Evolutionary conservation across 208 protist species (phyloP).

Genomic region (Strigomonas culicis): DNA sequence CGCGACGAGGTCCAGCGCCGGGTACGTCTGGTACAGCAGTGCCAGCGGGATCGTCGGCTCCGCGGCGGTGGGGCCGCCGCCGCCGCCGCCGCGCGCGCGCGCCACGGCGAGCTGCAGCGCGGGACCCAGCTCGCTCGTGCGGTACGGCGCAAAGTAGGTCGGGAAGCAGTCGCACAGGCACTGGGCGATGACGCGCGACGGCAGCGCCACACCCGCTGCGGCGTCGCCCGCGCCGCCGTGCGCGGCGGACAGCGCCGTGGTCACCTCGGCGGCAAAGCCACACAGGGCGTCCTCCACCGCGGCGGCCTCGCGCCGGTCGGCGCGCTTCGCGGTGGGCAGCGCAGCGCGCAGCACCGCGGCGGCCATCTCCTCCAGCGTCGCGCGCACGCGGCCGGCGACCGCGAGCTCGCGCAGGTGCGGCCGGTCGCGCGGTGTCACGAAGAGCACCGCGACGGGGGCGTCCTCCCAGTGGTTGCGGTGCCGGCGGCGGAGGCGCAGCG

Average conservation of each 20-base stretch:
- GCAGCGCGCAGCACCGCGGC: constrained; percentile 14
- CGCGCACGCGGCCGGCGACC: constrained; percentile 25
- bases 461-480: constrained; percentile 77
- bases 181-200: constrained; percentile 18
- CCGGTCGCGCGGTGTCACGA: constrained; percentile 29
- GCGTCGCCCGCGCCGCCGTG: neutral
- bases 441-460: constrained; percentile 66
- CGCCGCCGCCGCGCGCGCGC: no score
- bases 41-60: neutral
- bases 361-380: constrained; percentile 2
- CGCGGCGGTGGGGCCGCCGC: no score
- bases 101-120: constrained; percentile 22
- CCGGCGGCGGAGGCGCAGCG: constrained; percentile 57
- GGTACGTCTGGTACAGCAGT: neutral
- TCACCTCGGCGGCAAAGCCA: constrained; percentile 27
- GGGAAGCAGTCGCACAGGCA: constrained; percentile 28
- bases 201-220: neutral
- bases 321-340: constrained; percentile 11
- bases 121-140: constrained; percentile 25
- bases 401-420: constrained; percentile 38
- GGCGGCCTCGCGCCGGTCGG: constrained; percentile 20
- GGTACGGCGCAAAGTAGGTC: constrained; percentile 23
- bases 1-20: constrained; percentile 2
- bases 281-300: constrained; percentile 25
- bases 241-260: constrained; percentile 12